Conservation (phyloP, 2,329 filamentous ascomycete species). For the Emmonsiellopsis sp. region DNA sequence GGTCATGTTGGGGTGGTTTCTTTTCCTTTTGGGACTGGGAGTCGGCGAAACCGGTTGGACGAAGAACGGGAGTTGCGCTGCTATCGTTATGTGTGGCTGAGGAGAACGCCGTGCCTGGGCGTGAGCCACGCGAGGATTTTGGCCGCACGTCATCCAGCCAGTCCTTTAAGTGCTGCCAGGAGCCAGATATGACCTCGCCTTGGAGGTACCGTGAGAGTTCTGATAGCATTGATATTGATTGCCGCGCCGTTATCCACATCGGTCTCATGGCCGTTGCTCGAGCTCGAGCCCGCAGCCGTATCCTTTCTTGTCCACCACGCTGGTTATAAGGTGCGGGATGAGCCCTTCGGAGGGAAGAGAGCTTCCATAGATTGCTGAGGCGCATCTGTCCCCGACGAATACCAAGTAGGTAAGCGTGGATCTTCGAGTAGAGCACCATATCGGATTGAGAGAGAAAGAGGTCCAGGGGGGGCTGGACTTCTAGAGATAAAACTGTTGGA, state of each 20-base stretch:
- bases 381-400: slow-evolving; percentile 79
- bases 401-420: slow-evolving; percentile 79
- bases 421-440: slow-evolving; percentile 68
- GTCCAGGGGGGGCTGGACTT: slow-evolving; percentile 73
- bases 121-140: slow-evolving; percentile 22
- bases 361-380: slow-evolving; percentile 78
- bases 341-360: slow-evolving; percentile 65
- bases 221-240: slow-evolving; percentile 78
- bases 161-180: slow-evolving; percentile 68
- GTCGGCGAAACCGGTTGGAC: slow-evolving; percentile 13
- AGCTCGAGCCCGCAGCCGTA: slow-evolving; percentile 55
- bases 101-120: slow-evolving; percentile 27
- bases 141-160: slow-evolving; percentile 54
- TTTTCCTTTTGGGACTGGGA: slow-evolving; percentile 11
- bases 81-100: slow-evolving; percentile 14
- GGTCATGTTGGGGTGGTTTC: slow-evolving; percentile 53
- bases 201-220: slow-evolving; percentile 85
- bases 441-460: slow-evolving; percentile 74
- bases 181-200: slow-evolving; percentile 72
- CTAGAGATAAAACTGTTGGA: slow-evolving; percentile 60
- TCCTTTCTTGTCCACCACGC: slow-evolving; percentile 50
- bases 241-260: slow-evolving; percentile 83
- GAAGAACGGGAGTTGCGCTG: not conserved
- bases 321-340: slow-evolving; percentile 63
- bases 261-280: slow-evolving; percentile 64